phyloP scores from a whole-genome alignment of 2,329 filamentous ascomycete species.

The Alternaria brassicae region DNA sequence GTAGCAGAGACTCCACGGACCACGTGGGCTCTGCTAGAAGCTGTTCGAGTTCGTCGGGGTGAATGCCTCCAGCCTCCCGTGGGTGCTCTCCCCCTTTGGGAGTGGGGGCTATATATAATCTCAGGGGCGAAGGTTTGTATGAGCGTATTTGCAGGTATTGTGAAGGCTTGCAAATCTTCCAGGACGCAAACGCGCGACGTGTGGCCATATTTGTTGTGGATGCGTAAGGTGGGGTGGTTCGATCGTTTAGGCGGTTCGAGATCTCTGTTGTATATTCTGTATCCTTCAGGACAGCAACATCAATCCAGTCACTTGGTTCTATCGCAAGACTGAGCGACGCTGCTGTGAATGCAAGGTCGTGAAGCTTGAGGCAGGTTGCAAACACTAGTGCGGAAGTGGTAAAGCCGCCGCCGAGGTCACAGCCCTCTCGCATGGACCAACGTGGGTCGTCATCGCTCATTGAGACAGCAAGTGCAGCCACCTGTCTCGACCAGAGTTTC shows the following conservation, averaged over 20 bases:
- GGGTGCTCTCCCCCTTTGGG: background rate
- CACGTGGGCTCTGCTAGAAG: constrained; percentile 75
- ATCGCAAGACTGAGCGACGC: background rate
- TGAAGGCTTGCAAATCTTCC: constrained; percentile 4
- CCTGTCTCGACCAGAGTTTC: constrained; percentile 40
- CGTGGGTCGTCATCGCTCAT: constrained; percentile 41
- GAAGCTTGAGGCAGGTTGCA: constrained; percentile 20
- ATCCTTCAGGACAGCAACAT: background rate
- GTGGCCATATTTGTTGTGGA: constrained; percentile 23
- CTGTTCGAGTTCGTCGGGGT: constrained; percentile 44
- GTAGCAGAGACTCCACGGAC: constrained; percentile 80
- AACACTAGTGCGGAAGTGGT: constrained; percentile 25
- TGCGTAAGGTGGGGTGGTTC: background rate
- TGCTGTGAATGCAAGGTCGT: constrained; percentile 31
- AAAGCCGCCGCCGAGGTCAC: constrained; percentile 29
- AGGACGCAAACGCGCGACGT: constrained; percentile 16
- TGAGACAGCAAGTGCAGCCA: constrained; percentile 42
- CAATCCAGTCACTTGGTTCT: background rate
- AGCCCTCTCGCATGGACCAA: constrained; percentile 37
- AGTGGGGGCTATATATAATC: background rate
- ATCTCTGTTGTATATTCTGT: background rate
- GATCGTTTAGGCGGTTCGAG: background rate
- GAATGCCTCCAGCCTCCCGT: constrained; percentile 19
- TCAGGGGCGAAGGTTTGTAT: constrained; percentile 10
- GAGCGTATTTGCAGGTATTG: constrained; percentile 12